Percentiles rank a stretch among this genome's conserved stretches.
Evolutionary conservation across 306 rosid species (phyloP).

Genomic region (Cajanus cajan): DNA sequence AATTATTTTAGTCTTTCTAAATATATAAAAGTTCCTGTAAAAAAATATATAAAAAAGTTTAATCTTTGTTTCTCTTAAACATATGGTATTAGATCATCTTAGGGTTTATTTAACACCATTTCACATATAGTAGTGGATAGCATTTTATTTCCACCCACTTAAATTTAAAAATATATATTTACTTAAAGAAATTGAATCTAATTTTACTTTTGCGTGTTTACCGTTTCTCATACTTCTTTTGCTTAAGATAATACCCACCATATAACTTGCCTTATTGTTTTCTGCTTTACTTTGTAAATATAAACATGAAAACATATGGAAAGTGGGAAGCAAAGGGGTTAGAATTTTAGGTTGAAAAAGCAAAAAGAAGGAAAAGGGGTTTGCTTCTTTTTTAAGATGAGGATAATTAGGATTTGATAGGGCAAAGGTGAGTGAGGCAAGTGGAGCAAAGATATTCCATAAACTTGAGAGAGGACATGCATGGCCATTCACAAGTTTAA

Average conservation of each 20-base stretch:
- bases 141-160: not conserved
- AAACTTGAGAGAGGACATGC: not conserved
- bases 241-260: not conserved
- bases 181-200: no score
- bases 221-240: not conserved
- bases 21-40: no score
- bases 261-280: not conserved
- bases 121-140: not conserved
- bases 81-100: no score
- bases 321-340: slow-evolving; percentile 3
- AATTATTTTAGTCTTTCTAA: no score
- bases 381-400: slow-evolving; percentile 25
- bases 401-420: slow-evolving; percentile 35
- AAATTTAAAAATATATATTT: not conserved
- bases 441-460: slow-evolving; percentile 37
- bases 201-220: not conserved
- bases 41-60: no score
- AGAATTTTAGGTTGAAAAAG: not conserved
- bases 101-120: no score
- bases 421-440: slow-evolving; percentile 39
- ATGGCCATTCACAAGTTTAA: slow-evolving; percentile 17
- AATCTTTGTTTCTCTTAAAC: no score
- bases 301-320: not conserved
- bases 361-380: not conserved
- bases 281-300: not conserved